Percentiles rank a stretch among this genome's conserved stretches.
Evolutionary conservation across 1,139 yeast genomes (phyloP).

Genomic region (Saccharomyces hybrid): DNA sequence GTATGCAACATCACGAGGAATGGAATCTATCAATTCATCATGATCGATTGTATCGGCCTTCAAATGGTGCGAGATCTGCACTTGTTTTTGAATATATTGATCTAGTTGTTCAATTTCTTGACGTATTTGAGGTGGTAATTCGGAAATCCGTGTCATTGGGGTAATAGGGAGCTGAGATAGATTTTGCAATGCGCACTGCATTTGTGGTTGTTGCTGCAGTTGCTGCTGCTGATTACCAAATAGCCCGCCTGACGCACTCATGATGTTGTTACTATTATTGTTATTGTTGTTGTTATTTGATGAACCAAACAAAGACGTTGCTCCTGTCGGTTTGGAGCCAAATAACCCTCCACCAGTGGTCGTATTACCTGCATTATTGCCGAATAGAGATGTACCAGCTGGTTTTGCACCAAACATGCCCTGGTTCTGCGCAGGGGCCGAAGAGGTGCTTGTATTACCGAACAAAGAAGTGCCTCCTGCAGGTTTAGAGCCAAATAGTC

Average conservation of each 20-base stretch:
- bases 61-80: slow-evolving; percentile 71
- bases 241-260: slow-evolving; percentile 10
- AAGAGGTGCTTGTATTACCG: slow-evolving; percentile 22
- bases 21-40: slow-evolving; percentile 61
- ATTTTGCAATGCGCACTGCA: slow-evolving; percentile 31
- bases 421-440: slow-evolving; percentile 9
- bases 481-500: slow-evolving; percentile 25
- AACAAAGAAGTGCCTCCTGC: slow-evolving; percentile 30
- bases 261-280: background rate
- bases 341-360: slow-evolving; percentile 22
- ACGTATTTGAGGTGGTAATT: slow-evolving; percentile 67
- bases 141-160: slow-evolving; percentile 82
- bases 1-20: slow-evolving; percentile 78
- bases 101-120: slow-evolving; percentile 77
- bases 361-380: slow-evolving; percentile 26
- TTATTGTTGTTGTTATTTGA: background rate
- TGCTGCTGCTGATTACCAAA: slow-evolving; percentile 22
- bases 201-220: slow-evolving; percentile 35
- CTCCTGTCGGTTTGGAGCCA: slow-evolving; percentile 24
- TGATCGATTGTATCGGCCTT: slow-evolving; percentile 59
- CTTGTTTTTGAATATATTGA: slow-evolving; percentile 76
- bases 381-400: slow-evolving; percentile 32
- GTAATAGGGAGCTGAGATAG: slow-evolving; percentile 47
- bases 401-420: slow-evolving; percentile 21
- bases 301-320: slow-evolving; percentile 1